Conservation (phyloP, 805 yeast genomes). For the Ogataea ganodermae region DNA sequence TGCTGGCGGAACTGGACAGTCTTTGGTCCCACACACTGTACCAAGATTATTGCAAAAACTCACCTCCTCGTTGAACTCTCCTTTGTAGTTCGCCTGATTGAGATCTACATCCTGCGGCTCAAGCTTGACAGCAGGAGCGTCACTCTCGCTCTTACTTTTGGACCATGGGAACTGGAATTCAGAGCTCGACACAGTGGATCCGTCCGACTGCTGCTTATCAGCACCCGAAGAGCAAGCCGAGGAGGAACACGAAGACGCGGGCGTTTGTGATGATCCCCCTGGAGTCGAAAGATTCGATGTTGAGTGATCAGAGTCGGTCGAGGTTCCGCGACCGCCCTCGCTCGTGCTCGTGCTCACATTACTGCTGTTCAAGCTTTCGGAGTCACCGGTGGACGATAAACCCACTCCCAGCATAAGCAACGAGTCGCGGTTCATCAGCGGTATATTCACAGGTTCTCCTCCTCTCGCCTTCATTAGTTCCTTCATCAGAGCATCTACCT, state of each 20-base stretch:
- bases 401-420: not conserved
- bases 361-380: not conserved
- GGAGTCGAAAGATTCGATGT: constrained; percentile 20
- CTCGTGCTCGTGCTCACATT: not conserved
- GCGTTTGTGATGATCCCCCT: constrained; percentile 17
- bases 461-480: constrained; percentile 49
- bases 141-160: not conserved
- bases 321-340: constrained; percentile 1
- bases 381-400: not conserved
- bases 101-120: constrained; percentile 12
- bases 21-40: constrained; percentile 80
- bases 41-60: constrained; percentile 75
- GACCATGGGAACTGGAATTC: constrained; percentile 16
- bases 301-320: constrained; percentile 24
- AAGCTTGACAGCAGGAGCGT: not conserved
- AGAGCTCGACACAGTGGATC: no score
- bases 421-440: constrained; percentile 1
- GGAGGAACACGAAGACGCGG: constrained; percentile 23
- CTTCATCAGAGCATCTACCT: constrained; percentile 69
- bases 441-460: constrained; percentile 12
- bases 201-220: constrained; percentile 1
- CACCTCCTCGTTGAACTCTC: constrained; percentile 66
- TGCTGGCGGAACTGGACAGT: constrained; percentile 61
- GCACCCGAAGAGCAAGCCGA: constrained; percentile 11
- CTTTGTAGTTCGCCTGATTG: constrained; percentile 29